These are phyloP conservation scores for Kurtzmaniella quercitrusa DNA, from an alignment of 1,139 yeast species.

Conservation along the genomic window DNA sequence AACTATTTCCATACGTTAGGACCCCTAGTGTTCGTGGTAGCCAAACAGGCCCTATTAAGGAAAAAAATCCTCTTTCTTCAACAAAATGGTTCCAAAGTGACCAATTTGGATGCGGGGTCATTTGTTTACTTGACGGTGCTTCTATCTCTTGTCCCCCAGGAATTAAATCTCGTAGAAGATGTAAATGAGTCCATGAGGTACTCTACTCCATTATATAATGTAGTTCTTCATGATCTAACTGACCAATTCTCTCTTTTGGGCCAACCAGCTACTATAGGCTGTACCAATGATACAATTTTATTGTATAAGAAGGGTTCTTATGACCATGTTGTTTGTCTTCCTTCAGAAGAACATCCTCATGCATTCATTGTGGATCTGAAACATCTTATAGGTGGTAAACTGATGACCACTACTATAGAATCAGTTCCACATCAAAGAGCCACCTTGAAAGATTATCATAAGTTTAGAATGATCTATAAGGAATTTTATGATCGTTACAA, in stretches of 20 bases:
- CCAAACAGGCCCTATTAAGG: conserved; percentile 65
- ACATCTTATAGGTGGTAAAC: conserved; percentile 10
- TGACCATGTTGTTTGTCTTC: conserved; percentile 42
- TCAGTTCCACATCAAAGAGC: conserved; percentile 16
- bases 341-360: conserved; percentile 17
- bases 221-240: conserved; percentile 57
- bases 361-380: conserved; percentile 6
- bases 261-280: conserved; percentile 48
- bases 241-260: conserved; percentile 11
- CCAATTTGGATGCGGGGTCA: conserved; percentile 20
- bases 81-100: conserved; percentile 29
- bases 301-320: conserved; percentile 52
- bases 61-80: conserved; percentile 54
- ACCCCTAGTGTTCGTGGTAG: conserved; percentile 65
- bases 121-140: conserved; percentile 35
- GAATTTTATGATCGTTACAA: conserved; percentile 15
- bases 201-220: conserved; percentile 55
- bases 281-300: conserved; percentile 70
- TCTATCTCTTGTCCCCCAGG: conserved; percentile 35
- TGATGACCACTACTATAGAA: conserved; percentile 11
- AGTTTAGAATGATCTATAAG: conserved; percentile 31
- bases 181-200: conserved; percentile 10
- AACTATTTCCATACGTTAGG: conserved; percentile 54
- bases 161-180: conserved; percentile 15
- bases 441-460: conserved; percentile 34